A percentile compares a stretch with the other conserved stretches of the same genome.
Conservation (phyloP, 257 asterid species). For the Nyctanthes arbortristis region DNA sequence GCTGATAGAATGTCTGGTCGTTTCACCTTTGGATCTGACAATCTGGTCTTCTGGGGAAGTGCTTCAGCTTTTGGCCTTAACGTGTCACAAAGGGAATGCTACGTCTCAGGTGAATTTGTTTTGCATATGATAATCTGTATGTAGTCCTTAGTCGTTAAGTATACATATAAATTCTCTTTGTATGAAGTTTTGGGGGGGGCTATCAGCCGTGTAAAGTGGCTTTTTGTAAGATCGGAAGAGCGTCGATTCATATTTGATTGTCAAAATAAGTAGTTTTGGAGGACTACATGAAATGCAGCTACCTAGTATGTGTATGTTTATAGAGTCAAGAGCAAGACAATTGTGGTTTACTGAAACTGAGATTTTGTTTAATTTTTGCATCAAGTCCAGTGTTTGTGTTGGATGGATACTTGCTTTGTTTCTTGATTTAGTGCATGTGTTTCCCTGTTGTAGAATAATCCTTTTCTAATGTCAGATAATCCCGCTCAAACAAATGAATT, state of each 20-base stretch:
- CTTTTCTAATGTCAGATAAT: too few species aligned
- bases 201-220: constrained; percentile 11
- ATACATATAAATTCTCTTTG: constrained; percentile 22
- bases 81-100: constrained; percentile 23
- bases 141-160: constrained; percentile 23
- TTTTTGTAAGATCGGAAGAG: constrained; percentile 3
- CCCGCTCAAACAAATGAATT: too few species aligned
- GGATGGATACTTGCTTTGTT: not conserved
- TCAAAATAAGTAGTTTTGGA: constrained; percentile 28
- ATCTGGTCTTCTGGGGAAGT: constrained; percentile 18
- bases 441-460: not conserved
- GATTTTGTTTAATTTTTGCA: constrained; percentile 15
- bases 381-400: not conserved
- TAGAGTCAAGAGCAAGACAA: not conserved
- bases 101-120: constrained; percentile 20
- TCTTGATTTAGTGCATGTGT: not conserved
- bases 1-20: not conserved
- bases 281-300: constrained; percentile 18
- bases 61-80: not conserved
- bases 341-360: constrained; percentile 23
- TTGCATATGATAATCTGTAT: too few species aligned
- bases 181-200: constrained; percentile 21
- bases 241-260: constrained; percentile 12
- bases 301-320: constrained; percentile 26
- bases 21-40: constrained; percentile 20